These are phyloP conservation scores for Penicillium sp. DNA, from an alignment of 2,329 filamentous ascomycete genomes.

Conservation along the genomic window DNA sequence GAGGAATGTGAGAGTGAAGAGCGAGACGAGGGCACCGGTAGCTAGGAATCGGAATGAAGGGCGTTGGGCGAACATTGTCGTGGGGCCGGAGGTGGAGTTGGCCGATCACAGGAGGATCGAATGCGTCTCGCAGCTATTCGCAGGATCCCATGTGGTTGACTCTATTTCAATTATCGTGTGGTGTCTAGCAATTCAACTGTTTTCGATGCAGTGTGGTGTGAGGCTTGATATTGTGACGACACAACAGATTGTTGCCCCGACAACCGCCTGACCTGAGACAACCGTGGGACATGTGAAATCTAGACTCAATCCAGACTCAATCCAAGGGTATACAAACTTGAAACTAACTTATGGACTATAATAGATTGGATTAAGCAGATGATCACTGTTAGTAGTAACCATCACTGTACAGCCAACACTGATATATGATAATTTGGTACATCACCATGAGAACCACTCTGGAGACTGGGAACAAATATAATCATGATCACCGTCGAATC, in stretches of 20 bases:
- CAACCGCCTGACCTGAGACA: slow-evolving; percentile 21
- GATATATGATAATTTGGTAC: no score
- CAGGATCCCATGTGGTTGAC: not conserved
- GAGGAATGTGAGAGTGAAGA: slow-evolving; percentile 35
- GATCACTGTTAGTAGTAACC: no score
- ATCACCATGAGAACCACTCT: not conserved
- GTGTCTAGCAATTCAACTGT: not conserved
- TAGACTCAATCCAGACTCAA: no score
- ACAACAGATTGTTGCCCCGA: slow-evolving; percentile 29
- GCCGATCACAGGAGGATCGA: not conserved
- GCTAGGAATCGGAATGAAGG: slow-evolving; percentile 34
- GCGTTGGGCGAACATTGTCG: slow-evolving; percentile 26
- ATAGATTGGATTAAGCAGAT: no score
- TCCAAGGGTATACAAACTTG: no score
- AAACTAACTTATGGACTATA: no score
- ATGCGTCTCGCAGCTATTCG: not conserved
- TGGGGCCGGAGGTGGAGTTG: no score
- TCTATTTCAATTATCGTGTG: not conserved
- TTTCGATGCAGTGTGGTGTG: no score
- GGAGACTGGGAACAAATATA: not conserved
- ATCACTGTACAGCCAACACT: no score
- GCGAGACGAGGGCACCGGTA: slow-evolving; percentile 30
- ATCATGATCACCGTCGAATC: slow-evolving; percentile 26
- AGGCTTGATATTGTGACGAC: no score
- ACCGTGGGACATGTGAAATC: no score